These are phyloP conservation scores for Pharus latifolius DNA, from an alignment of 176 grass and related monocot species.

Conservation along the genomic window DNA sequence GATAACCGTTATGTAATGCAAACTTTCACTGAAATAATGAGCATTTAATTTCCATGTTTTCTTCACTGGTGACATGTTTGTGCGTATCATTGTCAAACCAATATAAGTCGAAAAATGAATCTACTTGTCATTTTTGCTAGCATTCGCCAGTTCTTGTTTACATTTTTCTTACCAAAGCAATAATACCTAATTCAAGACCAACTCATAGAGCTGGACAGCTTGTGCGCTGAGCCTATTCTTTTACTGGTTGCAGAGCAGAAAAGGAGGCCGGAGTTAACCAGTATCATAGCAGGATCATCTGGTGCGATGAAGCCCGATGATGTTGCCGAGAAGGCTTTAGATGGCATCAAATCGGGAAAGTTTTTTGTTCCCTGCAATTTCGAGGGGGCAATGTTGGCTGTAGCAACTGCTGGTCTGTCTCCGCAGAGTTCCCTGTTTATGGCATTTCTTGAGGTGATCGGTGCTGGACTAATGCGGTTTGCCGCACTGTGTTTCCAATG, in stretches of 20 bases:
- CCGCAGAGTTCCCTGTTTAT: constrained; percentile 59
- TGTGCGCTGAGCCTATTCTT: not conserved
- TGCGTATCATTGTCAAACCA: not conserved
- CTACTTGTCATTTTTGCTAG: not conserved
- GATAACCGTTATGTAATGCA: too few species aligned
- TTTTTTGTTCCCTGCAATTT: constrained; percentile 92
- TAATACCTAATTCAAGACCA: too few species aligned
- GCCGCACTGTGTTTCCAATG: constrained; percentile 58
- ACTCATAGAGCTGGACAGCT: not conserved
- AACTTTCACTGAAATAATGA: too few species aligned
- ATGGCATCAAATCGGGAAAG: constrained; percentile 68
- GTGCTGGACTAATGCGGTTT: constrained; percentile 70
- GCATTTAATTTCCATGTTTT: not conserved
- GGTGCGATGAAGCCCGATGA: constrained; percentile 68
- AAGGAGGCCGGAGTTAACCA: constrained; percentile 74
- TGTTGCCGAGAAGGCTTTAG: constrained; percentile 75
- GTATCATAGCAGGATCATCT: constrained; percentile 66
- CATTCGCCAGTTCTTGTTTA: not conserved
- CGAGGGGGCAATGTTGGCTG: constrained; percentile 64
- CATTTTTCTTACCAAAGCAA: not conserved
- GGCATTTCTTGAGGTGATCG: constrained; percentile 58
- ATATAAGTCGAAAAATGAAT: not conserved
- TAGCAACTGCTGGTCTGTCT: constrained; percentile 83
- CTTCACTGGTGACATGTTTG: not conserved
- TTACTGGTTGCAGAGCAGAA: constrained; percentile 57